Percentiles rank a stretch among this genome's conserved stretches.
These are phyloP conservation scores for Stachybotrys chlorohalonatus DNA, from an alignment of 2,329 filamentous ascomycete species.

Conservation along the genomic window DNA sequence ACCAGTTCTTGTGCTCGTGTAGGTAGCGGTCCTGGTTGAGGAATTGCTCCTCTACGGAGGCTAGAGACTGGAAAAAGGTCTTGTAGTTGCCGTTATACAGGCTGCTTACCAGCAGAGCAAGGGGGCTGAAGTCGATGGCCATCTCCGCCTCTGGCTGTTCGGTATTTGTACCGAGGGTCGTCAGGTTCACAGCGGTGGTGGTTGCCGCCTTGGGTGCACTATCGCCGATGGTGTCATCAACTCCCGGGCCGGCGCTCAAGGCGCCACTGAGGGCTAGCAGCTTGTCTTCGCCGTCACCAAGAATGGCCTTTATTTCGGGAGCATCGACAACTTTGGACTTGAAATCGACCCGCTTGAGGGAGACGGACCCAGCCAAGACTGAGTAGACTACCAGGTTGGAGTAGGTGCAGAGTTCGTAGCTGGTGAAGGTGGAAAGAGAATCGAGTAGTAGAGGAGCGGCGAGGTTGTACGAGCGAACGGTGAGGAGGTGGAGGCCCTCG, in stretches of 20 bases:
- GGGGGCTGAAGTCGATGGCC: constrained; percentile 78
- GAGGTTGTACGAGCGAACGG: constrained; percentile 79
- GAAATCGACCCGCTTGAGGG: constrained; percentile 94
- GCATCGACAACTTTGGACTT: constrained; percentile 98
- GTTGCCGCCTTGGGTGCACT: constrained; percentile 39
- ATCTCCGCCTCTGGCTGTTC: constrained; percentile 72
- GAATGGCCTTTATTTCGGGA: constrained; percentile 94
- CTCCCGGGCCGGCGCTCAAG: constrained; percentile 71
- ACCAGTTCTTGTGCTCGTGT: constrained; percentile 93
- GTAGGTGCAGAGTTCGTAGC: constrained; percentile 97
- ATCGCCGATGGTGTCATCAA: constrained; percentile 65
- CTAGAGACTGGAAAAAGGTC: constrained; percentile 84
- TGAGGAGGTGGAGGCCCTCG: constrained; percentile 88
- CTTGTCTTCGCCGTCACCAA: constrained; percentile 84
- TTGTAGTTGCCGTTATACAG: constrained; percentile 93
- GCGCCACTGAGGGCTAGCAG: constrained; percentile 72
- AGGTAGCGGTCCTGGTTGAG: constrained; percentile 90
- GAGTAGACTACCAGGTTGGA: constrained; percentile 91
- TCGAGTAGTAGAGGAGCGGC: constrained; percentile 91
- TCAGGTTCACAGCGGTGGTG: constrained; percentile 76
- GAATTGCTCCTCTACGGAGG: constrained; percentile 87
- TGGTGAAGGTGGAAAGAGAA: constrained; percentile 95
- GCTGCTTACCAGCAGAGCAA: constrained; percentile 81
- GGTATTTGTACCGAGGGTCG: constrained; percentile 63
- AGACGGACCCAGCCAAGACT: constrained; percentile 86